Evolutionary conservation across 2,329 filamentous ascomycete genomes (phyloP), one percentile per base, ranked within the genome.

Genomic region (Lachnellula hyalina): DNA sequence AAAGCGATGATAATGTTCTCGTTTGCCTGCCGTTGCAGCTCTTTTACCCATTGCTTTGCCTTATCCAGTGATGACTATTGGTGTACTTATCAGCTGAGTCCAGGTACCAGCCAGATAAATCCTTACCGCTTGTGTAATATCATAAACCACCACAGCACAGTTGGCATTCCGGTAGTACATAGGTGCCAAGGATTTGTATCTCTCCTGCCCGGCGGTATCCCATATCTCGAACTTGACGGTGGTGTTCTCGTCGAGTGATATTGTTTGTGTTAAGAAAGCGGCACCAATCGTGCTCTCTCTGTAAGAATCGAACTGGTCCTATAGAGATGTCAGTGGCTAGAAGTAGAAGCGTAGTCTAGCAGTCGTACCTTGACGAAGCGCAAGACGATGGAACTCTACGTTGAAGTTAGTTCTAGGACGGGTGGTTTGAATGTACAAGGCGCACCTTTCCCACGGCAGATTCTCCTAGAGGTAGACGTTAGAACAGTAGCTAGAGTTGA

Each of bases 121-220:
- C 38, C 66, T 62, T 86, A 99, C 94, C 64, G 94, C 90, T 83
- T 99, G 94, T 70, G 94, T 99, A 70, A 99, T 97, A 76, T 99
- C 94, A 75, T 99, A 99, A 63, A 99, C 94, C 48, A 99, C 93
- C 34, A 99, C 93, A 56, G 95, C 94, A 76, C 94, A 97, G 83
- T 99, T 97, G 66, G 95, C 95, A 73, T 99, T 99, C 67, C 95
- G 82, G 78, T 99, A 99, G 80, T 99, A 99, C 94, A 99, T 99
- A 67, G 94, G 94, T 35, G 94, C 94, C 63, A 99, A 81, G 12
- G 94, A 97, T 81, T 97, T 97, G 83, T 97, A 99, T 70, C 95
- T 85, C 76, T 99, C 94, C 77, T 99, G 94, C 61, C 94, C 94
- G 61, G 94, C 94, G 9, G 94, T 99, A 75, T 96, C 92, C 92